Percentiles rank a stretch among this genome's conserved stretches.
These are phyloP conservation scores for Penicillium sp. DNA, from an alignment of 2,329 filamentous ascomycete genomes.

Conservation along the genomic window DNA sequence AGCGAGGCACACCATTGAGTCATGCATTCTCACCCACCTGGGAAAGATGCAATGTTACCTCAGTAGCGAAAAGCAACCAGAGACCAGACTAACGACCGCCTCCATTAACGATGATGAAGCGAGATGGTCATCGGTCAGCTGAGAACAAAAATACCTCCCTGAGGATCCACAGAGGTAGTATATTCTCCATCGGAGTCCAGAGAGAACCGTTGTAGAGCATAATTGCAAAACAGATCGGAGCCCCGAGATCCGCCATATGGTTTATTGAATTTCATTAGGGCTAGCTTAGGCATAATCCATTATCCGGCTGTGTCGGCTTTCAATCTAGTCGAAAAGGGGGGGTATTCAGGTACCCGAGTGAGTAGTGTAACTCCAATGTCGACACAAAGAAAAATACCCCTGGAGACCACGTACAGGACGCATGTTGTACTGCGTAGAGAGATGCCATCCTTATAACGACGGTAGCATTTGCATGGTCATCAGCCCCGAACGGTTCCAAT, in stretches of 20 bases:
- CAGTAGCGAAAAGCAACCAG: no score
- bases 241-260: slow-evolving; percentile 1
- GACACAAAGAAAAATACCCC: no score
- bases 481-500: neutral
- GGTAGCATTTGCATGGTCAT: neutral
- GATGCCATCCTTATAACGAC: neutral
- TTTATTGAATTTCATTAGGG: neutral
- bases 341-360: neutral
- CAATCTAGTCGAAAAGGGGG: neutral
- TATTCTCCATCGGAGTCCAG: no score
- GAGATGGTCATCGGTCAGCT: no score
- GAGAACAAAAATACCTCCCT: no score
- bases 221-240: slow-evolving; percentile 1
- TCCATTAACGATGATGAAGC: no score
- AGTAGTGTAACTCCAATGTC: neutral
- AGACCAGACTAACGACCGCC: no score
- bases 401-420: neutral
- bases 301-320: slow-evolving; percentile 3
- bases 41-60: no score
- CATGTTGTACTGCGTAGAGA: neutral
- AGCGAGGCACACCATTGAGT: no score
- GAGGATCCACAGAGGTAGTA: no score
- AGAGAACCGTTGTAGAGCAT: no score
- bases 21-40: no score
- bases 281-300: neutral